Conservation (phyloP, 176 grass and related monocot genomes). For the Melocanna baccifera region DNA sequence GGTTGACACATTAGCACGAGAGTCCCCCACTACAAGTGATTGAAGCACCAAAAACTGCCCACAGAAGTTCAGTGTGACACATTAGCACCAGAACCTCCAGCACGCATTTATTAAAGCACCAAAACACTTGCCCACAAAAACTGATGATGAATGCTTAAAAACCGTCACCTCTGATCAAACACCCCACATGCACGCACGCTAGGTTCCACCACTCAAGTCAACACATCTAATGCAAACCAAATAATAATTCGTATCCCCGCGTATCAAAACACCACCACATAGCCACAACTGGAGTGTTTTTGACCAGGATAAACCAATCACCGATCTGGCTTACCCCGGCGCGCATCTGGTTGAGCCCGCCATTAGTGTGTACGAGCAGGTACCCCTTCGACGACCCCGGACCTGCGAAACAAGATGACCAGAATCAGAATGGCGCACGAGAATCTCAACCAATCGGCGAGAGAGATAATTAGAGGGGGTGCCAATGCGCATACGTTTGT, state of each 20-base stretch:
- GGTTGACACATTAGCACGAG: neutral
- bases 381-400: slow-evolving; percentile 58
- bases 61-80: neutral
- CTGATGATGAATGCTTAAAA: slow-evolving; percentile 7
- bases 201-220: slow-evolving; percentile 18
- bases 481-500: slow-evolving; percentile 38
- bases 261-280: slow-evolving; percentile 15
- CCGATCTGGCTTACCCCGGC: slow-evolving; percentile 64
- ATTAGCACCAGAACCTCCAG: neutral
- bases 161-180: slow-evolving; percentile 21
- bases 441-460: neutral
- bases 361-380: slow-evolving; percentile 83
- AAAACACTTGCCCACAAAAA: slow-evolving; percentile 15
- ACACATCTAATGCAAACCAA: slow-evolving; percentile 29
- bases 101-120: slow-evolving; percentile 7
- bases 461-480: neutral
- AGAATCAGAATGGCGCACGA: neutral
- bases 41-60: slow-evolving; percentile 3
- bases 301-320: neutral
- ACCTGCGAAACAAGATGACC: slow-evolving; percentile 40
- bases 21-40: neutral
- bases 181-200: slow-evolving; percentile 32
- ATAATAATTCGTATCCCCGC: slow-evolving; percentile 13
- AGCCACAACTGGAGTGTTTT: slow-evolving; percentile 17
- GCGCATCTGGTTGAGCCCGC: slow-evolving; percentile 97